Conservation (phyloP, 805 yeast genomes). For the Cephaloascus albidus region DNA sequence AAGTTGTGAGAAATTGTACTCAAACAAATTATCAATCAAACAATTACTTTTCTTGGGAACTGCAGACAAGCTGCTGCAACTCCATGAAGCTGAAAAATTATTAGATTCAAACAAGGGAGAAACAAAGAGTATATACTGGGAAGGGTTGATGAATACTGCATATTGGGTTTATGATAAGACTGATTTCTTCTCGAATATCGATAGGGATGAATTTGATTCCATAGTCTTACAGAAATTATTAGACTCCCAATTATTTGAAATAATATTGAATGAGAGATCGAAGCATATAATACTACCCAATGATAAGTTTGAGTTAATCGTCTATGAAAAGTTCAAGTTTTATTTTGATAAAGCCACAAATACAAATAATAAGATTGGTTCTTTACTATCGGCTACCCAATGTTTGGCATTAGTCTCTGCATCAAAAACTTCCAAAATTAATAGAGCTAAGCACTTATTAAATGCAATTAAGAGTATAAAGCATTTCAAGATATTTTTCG, state of each 20-base stretch:
- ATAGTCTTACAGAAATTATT: background rate
- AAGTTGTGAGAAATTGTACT: background rate
- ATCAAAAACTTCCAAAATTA: background rate
- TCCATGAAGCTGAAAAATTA: background rate
- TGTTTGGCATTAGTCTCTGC: background rate
- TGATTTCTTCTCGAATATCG: background rate
- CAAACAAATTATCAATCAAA: background rate
- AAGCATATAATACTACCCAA: background rate
- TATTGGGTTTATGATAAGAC: background rate
- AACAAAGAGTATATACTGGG: background rate
- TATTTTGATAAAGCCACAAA: background rate
- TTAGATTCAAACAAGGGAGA: background rate
- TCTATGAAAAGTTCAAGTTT: background rate
- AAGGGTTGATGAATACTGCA: background rate
- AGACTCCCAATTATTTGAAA: background rate
- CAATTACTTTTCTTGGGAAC: background rate
- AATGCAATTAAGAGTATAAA: background rate
- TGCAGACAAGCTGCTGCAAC: background rate
- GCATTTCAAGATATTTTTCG: slow-evolving; percentile 10
- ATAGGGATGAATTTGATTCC: background rate
- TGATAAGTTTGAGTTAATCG: background rate
- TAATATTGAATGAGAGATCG: background rate
- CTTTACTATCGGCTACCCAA: background rate
- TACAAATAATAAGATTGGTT: background rate
- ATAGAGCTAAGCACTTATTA: background rate